Percentiles rank a stretch among this genome's conserved stretches.
Conservation (phyloP, 1,284 basidiomycete species). For the Ustilago nuda region DNA sequence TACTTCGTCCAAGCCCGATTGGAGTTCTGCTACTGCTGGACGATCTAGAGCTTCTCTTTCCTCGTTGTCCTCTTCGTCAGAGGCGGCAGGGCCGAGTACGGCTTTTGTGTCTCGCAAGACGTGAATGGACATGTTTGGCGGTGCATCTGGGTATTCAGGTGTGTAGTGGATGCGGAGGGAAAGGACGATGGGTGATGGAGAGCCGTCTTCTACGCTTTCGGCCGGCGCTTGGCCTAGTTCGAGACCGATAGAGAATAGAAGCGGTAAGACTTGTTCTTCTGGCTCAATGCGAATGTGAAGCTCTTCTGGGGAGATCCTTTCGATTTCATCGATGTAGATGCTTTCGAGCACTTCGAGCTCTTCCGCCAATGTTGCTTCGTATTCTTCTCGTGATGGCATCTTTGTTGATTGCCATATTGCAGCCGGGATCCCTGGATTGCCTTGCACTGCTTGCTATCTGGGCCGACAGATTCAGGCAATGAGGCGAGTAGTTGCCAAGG, state of each 20-base stretch:
- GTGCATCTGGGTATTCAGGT: constrained; percentile 78
- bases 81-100: constrained; percentile 37
- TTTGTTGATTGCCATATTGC: not conserved
- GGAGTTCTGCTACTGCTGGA: constrained; percentile 32
- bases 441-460: no score
- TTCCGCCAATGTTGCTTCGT: constrained; percentile 74
- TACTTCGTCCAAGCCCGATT: constrained; percentile 74
- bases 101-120: constrained; percentile 72
- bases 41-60: constrained; percentile 13
- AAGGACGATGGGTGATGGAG: constrained; percentile 76
- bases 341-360: constrained; percentile 95
- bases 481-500: no score
- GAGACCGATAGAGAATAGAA: constrained; percentile 23
- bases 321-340: constrained; percentile 92
- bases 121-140: constrained; percentile 81
- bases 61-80: constrained; percentile 19
- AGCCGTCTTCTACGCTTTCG: constrained; percentile 42
- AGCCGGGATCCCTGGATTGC: not conserved
- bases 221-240: constrained; percentile 37
- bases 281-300: constrained; percentile 89
- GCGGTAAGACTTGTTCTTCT: constrained; percentile 78
- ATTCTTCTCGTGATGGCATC: constrained; percentile 67
- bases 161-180: constrained; percentile 79
- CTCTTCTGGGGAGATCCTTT: constrained; percentile 86
- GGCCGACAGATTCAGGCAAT: no score